A percentile compares a stretch with the other conserved stretches of the same genome.
Evolutionary conservation across 257 asterid species (phyloP).

Genomic region (Ballota nigra): DNA sequence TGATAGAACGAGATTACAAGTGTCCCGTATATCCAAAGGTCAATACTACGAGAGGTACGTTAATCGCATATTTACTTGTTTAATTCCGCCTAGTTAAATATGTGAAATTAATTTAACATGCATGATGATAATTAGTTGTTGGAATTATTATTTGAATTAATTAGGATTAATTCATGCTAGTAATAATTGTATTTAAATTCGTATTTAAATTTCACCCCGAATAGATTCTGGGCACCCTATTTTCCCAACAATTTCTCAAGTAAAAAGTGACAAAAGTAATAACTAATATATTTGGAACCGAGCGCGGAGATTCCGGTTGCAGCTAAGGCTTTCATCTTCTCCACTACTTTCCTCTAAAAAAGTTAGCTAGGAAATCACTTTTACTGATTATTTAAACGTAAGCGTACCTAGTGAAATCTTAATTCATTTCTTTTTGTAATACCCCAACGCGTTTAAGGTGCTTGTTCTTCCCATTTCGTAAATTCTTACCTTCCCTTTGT

Average conservation of each 20-base stretch:
- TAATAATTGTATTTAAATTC: too few species aligned
- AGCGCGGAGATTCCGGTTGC: neutral
- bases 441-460: conserved; percentile 1
- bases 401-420: neutral
- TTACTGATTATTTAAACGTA: conserved; percentile 12
- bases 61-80: too few species aligned
- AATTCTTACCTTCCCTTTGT: neutral
- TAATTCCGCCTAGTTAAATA: too few species aligned
- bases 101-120: too few species aligned
- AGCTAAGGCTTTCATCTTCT: conserved; percentile 5
- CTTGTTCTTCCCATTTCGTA: neutral
- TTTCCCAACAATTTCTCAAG: neutral
- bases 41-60: too few species aligned
- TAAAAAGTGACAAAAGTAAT: neutral
- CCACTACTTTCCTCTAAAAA: neutral
- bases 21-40: too few species aligned
- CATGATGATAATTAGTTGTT: too few species aligned
- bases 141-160: too few species aligned
- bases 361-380: neutral
- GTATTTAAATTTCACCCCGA: too few species aligned
- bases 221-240: too few species aligned
- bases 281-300: neutral
- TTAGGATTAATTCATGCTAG: too few species aligned
- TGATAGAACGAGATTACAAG: too few species aligned
- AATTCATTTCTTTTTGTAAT: neutral